Base-by-base conservation (phyloP, 1,284 basidiomycete genomes). In the Flammula alnicola region DNA sequence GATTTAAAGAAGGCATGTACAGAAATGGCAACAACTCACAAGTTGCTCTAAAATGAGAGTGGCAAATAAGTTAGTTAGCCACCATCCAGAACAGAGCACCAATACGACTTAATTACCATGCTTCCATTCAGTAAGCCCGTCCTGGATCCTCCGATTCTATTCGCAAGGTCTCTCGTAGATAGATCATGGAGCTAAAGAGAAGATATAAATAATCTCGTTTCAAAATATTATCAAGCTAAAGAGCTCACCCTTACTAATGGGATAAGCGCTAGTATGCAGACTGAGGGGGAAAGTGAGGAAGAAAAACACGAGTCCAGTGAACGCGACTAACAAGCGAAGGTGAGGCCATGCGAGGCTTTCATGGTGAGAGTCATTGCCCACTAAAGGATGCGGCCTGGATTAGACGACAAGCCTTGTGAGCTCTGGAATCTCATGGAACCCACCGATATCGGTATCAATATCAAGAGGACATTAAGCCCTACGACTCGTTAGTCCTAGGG, bases 71-170 rank as follows among this genome's bases (percentile, higher is more conserved):
- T 44, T 10, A 44, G 58, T 40, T 58, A 51, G 46, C 32, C 25
- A 30, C 12, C 46, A 12, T 44, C 12, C 23, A n/a, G 14, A 31
- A 36, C 27, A 14, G 14, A 20, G 26, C 5, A 12, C 14, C 30
- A 17, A 16, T 19, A 39, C 40, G 30, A 36, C 37, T 14, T 8
- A 69, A 76, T 45, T 62, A 88, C 88, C 79, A 95, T 75, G 54
- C 88, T 94, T 10, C 89, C 91, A 59, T 93, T 93, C 33, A 93
- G 70, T 26, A 94, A 72, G 11, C 89, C 91, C 0, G 88, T 84
- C 55, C 85, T 84, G 1, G 88, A 79, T 43, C 92, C 91, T 8
- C 93, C 88, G 22, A 89, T 78, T 36, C 87, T 81, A 17, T 86
- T 66, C 1, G 91, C 82, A 4, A 94, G 73, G 49, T 93, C 88